Percentiles rank a stretch among this genome's conserved stretches.
phyloP scores from a whole-genome alignment of 176 grass and related monocot genomes.

The Aegilops tauschii region DNA sequence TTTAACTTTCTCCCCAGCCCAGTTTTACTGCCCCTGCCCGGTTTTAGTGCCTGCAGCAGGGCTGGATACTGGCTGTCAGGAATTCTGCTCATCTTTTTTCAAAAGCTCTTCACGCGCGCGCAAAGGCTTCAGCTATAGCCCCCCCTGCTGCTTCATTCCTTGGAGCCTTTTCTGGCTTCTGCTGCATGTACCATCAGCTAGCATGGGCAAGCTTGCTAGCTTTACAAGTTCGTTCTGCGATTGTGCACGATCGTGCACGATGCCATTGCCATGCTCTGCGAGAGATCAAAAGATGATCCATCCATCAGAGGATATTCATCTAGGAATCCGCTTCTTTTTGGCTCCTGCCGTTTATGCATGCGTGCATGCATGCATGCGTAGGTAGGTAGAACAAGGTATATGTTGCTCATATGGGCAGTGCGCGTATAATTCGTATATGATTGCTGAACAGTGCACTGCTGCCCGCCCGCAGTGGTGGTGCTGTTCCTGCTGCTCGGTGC shows the following conservation, averaged over 20 bases:
- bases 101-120: constrained; percentile 16
- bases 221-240: neutral
- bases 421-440: constrained; percentile 42
- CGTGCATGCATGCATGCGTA: neutral
- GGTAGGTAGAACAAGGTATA: neutral
- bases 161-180: constrained; percentile 24
- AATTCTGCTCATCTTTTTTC: constrained; percentile 3
- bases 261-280: constrained; percentile 21
- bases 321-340: constrained; percentile 29
- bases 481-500: neutral
- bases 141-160: constrained; percentile 28
- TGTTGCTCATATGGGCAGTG: neutral
- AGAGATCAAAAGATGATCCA: neutral
- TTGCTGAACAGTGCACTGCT: constrained; percentile 32
- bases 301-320: constrained; percentile 20
- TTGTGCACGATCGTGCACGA: neutral
- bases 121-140: constrained; percentile 7
- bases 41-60: neutral
- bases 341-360: neutral
- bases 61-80: neutral
- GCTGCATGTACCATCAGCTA: neutral
- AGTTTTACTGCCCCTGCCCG: constrained; percentile 45
- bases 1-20: constrained; percentile 40
- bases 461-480: neutral
- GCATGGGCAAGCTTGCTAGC: neutral